Evolutionary conservation across 2,329 filamentous ascomycete species (phyloP), one percentile per base, ranked within the genome.

Genomic region (Alternaria ventricosa): DNA sequence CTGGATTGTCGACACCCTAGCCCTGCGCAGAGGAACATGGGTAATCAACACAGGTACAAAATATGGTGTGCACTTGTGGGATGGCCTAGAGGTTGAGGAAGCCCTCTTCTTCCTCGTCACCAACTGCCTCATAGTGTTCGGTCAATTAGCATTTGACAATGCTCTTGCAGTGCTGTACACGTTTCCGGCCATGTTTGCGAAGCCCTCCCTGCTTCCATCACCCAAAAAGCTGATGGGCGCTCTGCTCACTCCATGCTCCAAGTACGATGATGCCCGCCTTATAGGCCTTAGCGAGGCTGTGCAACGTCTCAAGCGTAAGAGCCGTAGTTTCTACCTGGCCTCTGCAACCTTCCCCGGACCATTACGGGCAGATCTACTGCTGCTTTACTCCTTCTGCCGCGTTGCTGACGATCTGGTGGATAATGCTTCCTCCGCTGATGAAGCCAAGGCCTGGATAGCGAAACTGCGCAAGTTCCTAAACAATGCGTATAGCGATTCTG

Each of bases 341-440:
- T 92, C 89, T 66, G 87, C 88, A 0, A 87, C 88, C 0, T 93
- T 94, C 67, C 84, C 87, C 43, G 90, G 90, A 2, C 85, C 88
- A 23, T 80, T 93, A 8, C 85, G 90, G 6, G 88, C 90, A 28
- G 90, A 93, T 68, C 75, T 93, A 12, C 85, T 92, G 25, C 79
- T 91, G 2, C 79, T 93, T 80, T 93, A 93, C 73, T 91, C 90
- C 0, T 93, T 92, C 74, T 93, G 91, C 70, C 85, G 91, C 11
- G 87, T 92, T 10, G 90, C 90, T 1, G 91, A 93, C 74, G 90
- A 93, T 70, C 82, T 93, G 5, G 86, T 93, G 9, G 91, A 93
- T 68, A 86, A 92, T 63, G 87, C 90, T 0, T 70, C 79, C 1
- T 83, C 82, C 2, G 74, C 81, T 1, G 72, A 81, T 0, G 87